A percentile compares a stretch with the other conserved stretches of the same genome.
Conservation (phyloP, 768 basidiomycete genomes). For the Plicaturopsis crispa region DNA sequence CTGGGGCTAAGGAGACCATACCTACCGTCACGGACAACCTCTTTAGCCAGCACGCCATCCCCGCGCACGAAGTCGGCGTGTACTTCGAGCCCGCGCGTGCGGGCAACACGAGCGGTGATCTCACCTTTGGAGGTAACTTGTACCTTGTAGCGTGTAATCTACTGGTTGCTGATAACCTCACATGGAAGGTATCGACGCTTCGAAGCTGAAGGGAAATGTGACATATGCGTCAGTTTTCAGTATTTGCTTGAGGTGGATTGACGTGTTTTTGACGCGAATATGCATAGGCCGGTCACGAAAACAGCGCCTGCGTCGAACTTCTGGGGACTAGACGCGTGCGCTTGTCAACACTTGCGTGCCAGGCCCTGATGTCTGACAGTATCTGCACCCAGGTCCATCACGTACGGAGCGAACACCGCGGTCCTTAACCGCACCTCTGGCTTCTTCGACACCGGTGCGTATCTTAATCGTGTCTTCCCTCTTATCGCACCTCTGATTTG, state of each 20-base stretch:
- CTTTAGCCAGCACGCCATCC: constrained; percentile 19
- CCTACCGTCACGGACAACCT: constrained; percentile 30
- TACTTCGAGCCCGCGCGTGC: constrained; percentile 20
- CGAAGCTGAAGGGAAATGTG: too few relatives aligned
- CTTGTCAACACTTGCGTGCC: too few relatives aligned
- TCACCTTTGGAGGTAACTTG: constrained; percentile 20
- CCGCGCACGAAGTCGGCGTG: constrained; percentile 19
- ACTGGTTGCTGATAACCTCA: too few relatives aligned
- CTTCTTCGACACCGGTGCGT: constrained; percentile 21
- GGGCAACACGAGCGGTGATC: constrained; percentile 11
- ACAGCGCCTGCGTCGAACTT: constrained; percentile 14
- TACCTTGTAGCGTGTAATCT: constrained; percentile 11
- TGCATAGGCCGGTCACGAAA: constrained; percentile 17
- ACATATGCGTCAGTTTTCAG: too few relatives aligned
- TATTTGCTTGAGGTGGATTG: too few relatives aligned
- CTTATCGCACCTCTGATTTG: too few relatives aligned
- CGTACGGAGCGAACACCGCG: constrained; percentile 15
- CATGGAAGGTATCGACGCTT: too few relatives aligned
- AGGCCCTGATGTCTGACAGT: too few relatives aligned
- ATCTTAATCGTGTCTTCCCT: too few relatives aligned
- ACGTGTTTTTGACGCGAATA: too few relatives aligned
- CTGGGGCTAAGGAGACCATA: constrained; percentile 6
- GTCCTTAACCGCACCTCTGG: constrained; percentile 19
- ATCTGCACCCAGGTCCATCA: too few relatives aligned
- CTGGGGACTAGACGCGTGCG: constrained; percentile 25